phyloP scores from a whole-genome alignment of 2,329 filamentous ascomycete species.

The Elsinoe arachidis region DNA sequence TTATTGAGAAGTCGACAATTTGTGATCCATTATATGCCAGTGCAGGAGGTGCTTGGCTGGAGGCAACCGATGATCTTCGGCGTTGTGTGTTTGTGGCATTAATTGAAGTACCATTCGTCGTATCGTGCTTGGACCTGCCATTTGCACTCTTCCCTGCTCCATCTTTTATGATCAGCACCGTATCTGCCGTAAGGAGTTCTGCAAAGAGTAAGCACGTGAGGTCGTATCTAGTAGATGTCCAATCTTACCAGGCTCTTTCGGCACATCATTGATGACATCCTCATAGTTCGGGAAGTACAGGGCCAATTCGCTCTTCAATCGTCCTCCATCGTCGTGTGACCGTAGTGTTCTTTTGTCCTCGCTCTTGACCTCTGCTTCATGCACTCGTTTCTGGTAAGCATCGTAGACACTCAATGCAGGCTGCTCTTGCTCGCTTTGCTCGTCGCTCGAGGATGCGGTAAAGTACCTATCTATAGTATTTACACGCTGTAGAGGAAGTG shows the following conservation, averaged over 20 bases:
- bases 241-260: constrained; percentile 50
- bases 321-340: constrained; percentile 70
- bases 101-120: neutral
- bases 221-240: neutral
- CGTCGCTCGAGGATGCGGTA: neutral
- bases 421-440: constrained; percentile 9
- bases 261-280: constrained; percentile 80
- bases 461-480: constrained; percentile 10
- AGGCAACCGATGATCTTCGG: constrained; percentile 4
- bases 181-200: constrained; percentile 68
- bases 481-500: neutral
- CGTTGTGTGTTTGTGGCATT: neutral
- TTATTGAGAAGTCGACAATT: constrained; percentile 36
- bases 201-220: constrained; percentile 19
- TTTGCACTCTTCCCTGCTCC: constrained; percentile 25
- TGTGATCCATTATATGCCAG: constrained; percentile 23
- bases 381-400: constrained; percentile 17
- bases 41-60: constrained; percentile 20
- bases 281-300: constrained; percentile 92
- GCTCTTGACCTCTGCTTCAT: constrained; percentile 22
- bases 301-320: constrained; percentile 85
- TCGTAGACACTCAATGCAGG: constrained; percentile 6
- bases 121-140: constrained; percentile 15
- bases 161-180: constrained; percentile 63
- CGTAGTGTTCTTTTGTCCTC: constrained; percentile 68